Base-by-base conservation (phyloP, 768 basidiomycete genomes). In the Tulasnella sp. region DNA sequence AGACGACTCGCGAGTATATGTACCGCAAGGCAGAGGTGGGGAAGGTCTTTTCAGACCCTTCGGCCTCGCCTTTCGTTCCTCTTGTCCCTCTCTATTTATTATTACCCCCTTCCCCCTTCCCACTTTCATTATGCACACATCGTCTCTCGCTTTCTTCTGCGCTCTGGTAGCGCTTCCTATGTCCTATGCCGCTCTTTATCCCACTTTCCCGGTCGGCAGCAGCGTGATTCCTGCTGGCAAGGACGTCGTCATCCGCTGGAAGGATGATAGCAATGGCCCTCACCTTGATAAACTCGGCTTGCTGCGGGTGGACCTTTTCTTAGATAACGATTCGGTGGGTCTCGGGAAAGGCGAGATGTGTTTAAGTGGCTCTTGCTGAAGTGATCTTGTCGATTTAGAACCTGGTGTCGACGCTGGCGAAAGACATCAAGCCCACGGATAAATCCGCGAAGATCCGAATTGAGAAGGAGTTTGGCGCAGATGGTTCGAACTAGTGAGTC, bases 201-300 rank as follows among this genome's bases (percentile, higher is more conserved):
- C 73, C 2, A 75, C 73, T 24, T 41, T 42, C 40, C 73, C 73
- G 1, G 73, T 74, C 18, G 28, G 73, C 8, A 40, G 40, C 11
- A 75, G 24, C 41, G 46, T 48, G 2, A 28, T 42, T 44, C 74
- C 74, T 44, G 74, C 74, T 24, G 74, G 74, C 22, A 8, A 75
- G 46, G 74, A 75, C 31, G 74, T 75, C 34, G 41, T 75, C 46
- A 75, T 75, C 41, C 40, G 74, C 41, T 75, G 74, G 74, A 75
- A 75, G 74, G 74, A 75, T 48, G 74, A 75, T 41, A 40, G 46
- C 20, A 20, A 44, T 37, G 18, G 5, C 8, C 74, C 74, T 5
- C 74, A 42, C 40, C 74, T 75, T 16, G 74, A 48, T n/a, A 42
- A 75, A 37, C 28, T 75, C 34, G 74, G 74, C 22, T 42, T 42